phyloP scores from a whole-genome alignment of 805 yeast species.

The Myxozyma melibiosi region DNA sequence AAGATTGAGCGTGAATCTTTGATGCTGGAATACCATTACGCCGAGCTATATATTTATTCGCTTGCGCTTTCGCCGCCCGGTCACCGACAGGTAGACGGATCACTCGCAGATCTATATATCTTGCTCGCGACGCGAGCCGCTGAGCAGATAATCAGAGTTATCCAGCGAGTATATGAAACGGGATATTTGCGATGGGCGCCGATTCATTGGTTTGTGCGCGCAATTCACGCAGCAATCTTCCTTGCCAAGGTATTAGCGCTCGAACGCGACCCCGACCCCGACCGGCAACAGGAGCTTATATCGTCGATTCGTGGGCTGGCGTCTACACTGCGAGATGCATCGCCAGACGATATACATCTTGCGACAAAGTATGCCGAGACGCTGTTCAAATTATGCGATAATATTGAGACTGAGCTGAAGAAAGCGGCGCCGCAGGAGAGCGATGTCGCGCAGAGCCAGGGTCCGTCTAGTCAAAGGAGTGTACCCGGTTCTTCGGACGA shows the following conservation, averaged over 20 bases:
- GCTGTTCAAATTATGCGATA: constrained; percentile 19
- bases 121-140: constrained; percentile 84
- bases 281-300: constrained; percentile 56
- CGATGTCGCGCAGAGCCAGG: too few species aligned
- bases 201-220: constrained; percentile 85
- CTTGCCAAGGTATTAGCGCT: constrained; percentile 73
- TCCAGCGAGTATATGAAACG: constrained; percentile 64
- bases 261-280: constrained; percentile 34
- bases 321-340: constrained; percentile 70
- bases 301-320: constrained; percentile 72
- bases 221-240: constrained; percentile 86
- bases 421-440: background rate
- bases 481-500: too few species aligned
- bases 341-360: constrained; percentile 87
- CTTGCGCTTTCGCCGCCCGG: constrained; percentile 64
- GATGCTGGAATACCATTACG: constrained; percentile 80
- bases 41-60: constrained; percentile 81
- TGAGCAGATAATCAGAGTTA: constrained; percentile 70
- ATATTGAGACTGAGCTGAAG: constrained; percentile 22
- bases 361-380: constrained; percentile 45
- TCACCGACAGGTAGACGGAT: constrained; percentile 42
- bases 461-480: too few species aligned
- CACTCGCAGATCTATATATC: constrained; percentile 74
- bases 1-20: constrained; percentile 67
- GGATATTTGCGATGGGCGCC: constrained; percentile 77